Conservation (phyloP, 2,329 filamentous ascomycete genomes). For the Cercospora janseana region DNA sequence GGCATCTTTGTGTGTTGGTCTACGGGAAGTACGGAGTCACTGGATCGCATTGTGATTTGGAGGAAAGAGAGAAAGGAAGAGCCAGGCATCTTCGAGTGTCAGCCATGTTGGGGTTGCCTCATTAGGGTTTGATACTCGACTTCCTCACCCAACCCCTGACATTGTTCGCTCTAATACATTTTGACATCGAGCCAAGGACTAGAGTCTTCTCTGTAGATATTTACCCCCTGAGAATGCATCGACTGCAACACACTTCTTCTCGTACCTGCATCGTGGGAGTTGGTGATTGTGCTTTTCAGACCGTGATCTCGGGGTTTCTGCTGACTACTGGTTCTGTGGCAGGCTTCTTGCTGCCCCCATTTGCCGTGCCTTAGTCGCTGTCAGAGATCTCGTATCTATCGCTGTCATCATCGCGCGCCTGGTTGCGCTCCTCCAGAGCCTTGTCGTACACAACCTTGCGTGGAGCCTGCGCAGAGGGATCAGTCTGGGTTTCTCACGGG, state of each 20-base stretch:
- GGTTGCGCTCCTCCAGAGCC: not conserved
- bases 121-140: too few relatives aligned
- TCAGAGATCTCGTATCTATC: slow-evolving; percentile 9
- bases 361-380: slow-evolving; percentile 16
- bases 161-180: not conserved
- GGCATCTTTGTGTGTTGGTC: slow-evolving; percentile 8
- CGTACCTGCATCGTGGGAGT: not conserved
- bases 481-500: too few relatives aligned
- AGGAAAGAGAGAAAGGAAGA: too few relatives aligned
- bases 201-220: slow-evolving; percentile 7
- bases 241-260: not conserved
- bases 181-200: not conserved
- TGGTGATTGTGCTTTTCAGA: not conserved
- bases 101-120: too few relatives aligned
- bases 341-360: too few relatives aligned
- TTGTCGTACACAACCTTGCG: slow-evolving; percentile 4
- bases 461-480: too few relatives aligned
- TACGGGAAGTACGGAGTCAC: not conserved
- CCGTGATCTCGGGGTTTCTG: too few relatives aligned
- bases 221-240: slow-evolving; percentile 11
- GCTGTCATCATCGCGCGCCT: slow-evolving; percentile 6
- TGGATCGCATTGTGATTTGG: slow-evolving; percentile 1
- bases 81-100: slow-evolving; percentile 11
- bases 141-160: slow-evolving; percentile 7
- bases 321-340: too few relatives aligned